A percentile compares a stretch with the other conserved stretches of the same genome.
These are phyloP conservation scores for Hamamelis virginiana DNA, from an alignment of 164 flowering plant genomes.

Conservation along the genomic window DNA sequence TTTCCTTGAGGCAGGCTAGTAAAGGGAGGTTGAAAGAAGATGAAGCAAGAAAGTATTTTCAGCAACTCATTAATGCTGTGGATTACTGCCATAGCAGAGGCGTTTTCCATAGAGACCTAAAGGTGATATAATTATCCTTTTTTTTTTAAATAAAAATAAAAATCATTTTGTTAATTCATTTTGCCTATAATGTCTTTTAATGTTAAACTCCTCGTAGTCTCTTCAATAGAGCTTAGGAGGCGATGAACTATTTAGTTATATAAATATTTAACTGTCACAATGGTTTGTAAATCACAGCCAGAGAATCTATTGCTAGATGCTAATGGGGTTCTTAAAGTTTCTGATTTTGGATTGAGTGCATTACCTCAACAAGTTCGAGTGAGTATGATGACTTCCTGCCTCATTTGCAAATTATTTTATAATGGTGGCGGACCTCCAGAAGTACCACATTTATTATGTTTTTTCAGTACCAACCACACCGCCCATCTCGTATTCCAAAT, in stretches of 20 bases:
- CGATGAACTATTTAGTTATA: not conserved
- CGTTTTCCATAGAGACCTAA: slow-evolving; percentile 88
- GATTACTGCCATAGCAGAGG: slow-evolving; percentile 99
- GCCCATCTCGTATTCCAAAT: not conserved
- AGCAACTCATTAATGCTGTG: slow-evolving; percentile 91
- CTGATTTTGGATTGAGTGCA: slow-evolving; percentile 98
- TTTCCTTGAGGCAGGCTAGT: slow-evolving; percentile 44
- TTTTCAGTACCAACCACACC: not conserved
- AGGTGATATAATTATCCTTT: slow-evolving; percentile 39
- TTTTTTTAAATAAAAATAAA: too few relatives aligned
- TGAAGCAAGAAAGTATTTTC: slow-evolving; percentile 91
- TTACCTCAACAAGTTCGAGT: slow-evolving; percentile 98
- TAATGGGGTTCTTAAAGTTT: slow-evolving; percentile 84
- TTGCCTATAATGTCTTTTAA: not conserved
- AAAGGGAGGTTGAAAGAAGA: slow-evolving; percentile 88
- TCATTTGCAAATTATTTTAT: not conserved
- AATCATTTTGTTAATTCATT: not conserved
- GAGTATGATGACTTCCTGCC: slow-evolving; percentile 29
- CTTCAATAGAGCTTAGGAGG: not conserved
- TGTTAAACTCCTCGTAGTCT: not conserved
- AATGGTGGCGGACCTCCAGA: too few relatives aligned
- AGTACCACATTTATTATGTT: not conserved
- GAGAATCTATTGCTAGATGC: slow-evolving; percentile 94
- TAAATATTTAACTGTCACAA: not conserved
- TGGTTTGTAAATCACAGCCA: slow-evolving; percentile 53